Evolutionary conservation across 495 filamentous ascomycete species (phyloP), one percentile per base, ranked within the genome.

Genomic region (Penicillium maclennaniae): DNA sequence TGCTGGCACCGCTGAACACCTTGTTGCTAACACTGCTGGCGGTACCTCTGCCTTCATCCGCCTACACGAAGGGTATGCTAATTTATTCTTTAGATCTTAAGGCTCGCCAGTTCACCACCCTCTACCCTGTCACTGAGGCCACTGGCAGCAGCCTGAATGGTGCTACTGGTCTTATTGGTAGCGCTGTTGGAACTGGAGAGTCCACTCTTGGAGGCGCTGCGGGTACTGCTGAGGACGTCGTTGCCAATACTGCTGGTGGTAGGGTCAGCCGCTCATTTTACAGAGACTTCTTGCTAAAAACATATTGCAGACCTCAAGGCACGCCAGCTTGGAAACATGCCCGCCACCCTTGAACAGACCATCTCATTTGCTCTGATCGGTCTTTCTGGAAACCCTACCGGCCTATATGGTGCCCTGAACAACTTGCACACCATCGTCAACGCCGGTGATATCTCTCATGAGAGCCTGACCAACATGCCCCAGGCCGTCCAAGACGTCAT

Each of bases 101-200:
- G 31, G 31, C 31, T 45, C 52, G 52, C 4, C 52, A 55, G 34
- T 21, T 55, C 8, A 19, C 26, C 4, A 44, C 38, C 17, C 19
- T 43, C 6, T 12, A 34, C 6, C 53, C 54, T 10, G 28, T 48
- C 37, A 49, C 49, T 5, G 47, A 62, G 10, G 40, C 49, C 10
- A 42, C 55, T 9, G 44, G 53, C 8, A 53, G 59, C 49, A 37
- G 52, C n/a, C 25, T 55, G 25, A 58, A 62, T 25, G 60, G 56
- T 14, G 51, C 42, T 8, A 55, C 54, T 47, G 55, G 53, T 9
- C 52, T 56, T 21, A 39, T 36, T 10, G 56, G 56, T 3, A 51
- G 59, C 38, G 56, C 53, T 40, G 59, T 50, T 8, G 62, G 62
- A 15, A 63, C 59, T 25, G 59, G 14, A 15, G 62, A 62, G 40